Evolutionary conservation across 345 rosid species (phyloP).

Genomic region (Ailanthus altissimus): DNA sequence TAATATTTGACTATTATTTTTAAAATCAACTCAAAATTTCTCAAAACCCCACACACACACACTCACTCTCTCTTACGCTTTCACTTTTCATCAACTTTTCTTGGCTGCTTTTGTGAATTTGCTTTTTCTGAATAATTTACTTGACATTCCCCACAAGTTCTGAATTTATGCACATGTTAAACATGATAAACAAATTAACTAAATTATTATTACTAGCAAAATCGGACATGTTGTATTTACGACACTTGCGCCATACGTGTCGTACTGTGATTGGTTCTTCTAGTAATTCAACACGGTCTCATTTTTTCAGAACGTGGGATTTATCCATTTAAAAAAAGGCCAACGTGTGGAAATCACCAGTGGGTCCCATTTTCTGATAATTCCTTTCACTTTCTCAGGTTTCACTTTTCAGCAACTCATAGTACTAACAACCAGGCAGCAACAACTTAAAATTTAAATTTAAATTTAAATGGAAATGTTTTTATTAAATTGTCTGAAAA

Average conservation of each 20-base stretch:
- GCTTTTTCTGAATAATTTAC: background rate
- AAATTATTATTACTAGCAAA: background rate
- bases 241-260: background rate
- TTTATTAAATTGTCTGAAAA: background rate
- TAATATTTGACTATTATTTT: background rate
- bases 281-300: background rate
- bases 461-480: no score
- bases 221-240: background rate
- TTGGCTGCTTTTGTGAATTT: background rate
- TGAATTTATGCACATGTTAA: background rate
- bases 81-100: background rate
- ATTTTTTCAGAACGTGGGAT: background rate
- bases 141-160: background rate
- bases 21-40: background rate
- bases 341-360: background rate
- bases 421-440: background rate
- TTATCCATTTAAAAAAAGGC: background rate
- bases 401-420: background rate
- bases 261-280: background rate
- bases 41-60: background rate
- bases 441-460: no score
- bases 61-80: background rate
- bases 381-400: slow-evolving; percentile 9
- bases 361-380: background rate
- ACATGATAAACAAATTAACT: background rate